Evolutionary conservation across 2,329 filamentous ascomycete genomes (phyloP), one percentile per base, ranked within the genome.

Genomic region (Neopestalotiopsis sp.): DNA sequence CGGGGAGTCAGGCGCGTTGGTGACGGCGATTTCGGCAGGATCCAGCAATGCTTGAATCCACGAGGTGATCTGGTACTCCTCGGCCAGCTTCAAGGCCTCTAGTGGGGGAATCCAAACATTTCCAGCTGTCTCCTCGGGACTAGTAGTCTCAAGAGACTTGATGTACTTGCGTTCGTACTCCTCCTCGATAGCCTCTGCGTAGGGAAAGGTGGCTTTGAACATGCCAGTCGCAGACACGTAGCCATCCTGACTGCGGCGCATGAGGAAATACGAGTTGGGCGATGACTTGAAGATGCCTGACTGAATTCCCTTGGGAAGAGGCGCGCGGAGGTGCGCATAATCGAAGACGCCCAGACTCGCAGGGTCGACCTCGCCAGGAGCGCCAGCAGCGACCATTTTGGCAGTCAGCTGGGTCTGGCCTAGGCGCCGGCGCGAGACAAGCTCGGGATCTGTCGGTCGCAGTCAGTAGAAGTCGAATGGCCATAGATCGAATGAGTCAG

Each of bases 11-110:
- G 88, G 85, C 66, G 86, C 61, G 85, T 85, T 77, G 7, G 85
- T 83, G 34, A 85, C 78, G 58, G 84, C 78, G 70, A 98, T 97
- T 34, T 94, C 91, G 71, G 91, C 85, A n/a, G 94, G 90, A 78
- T 98, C 95, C 64, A 99, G 88, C 20, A 99, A 87, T n/a, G 96
- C 96, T 68, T 90, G 90, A 74, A 99, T 94, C 96, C 96, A 99
- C 59, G 92, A 86, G 63, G 87, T 82, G 80, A 98, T 94, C 68
- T 89, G 87, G 80, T 98, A 99, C 81, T 98, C 95, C 61, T 93
- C 90, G 65, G 95, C 93, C 13, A 99, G 87, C 69, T 88, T 83
- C 59, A 99, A 87, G 45, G 96, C 96, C 89, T 89, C 82, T 73
- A 91, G 87, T 5, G 95, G 94, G 61, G 94, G 90, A 65, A 98